Conservation (phyloP, 2,329 filamentous ascomycete species). For the Pyricularia pennisetigena region DNA sequence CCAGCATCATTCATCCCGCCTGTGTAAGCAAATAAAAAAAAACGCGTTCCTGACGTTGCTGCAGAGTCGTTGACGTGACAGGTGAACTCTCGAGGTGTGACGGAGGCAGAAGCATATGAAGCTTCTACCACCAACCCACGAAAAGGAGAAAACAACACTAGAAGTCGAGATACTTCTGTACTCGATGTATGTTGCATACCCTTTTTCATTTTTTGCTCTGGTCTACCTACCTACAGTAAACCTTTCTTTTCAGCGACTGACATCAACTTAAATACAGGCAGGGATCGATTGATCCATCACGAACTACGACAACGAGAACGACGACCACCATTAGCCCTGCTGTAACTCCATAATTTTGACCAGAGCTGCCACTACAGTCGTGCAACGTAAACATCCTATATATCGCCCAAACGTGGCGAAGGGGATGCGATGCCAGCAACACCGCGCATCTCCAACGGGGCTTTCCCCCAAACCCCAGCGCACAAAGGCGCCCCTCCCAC, state of each 20-base stretch:
- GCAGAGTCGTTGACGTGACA: background rate
- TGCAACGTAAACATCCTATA: background rate
- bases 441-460: slow-evolving; percentile 15
- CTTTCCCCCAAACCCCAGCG: slow-evolving; percentile 15
- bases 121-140: background rate
- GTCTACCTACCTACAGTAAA: background rate
- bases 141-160: background rate
- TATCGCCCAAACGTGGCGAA: background rate
- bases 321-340: background rate
- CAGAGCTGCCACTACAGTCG: background rate
- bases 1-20: background rate
- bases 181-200: background rate
- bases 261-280: background rate
- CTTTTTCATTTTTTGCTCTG: background rate
- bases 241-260: background rate
- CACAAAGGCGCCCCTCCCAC: slow-evolving; percentile 12
- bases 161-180: background rate
- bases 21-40: slow-evolving; percentile 1
- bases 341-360: background rate
- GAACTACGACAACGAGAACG: background rate
- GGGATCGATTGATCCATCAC: background rate
- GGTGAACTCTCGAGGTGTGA: background rate
- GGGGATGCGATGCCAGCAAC: slow-evolving; percentile 16
- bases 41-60: background rate
- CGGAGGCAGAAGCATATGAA: background rate